Conservation (phyloP, 208 protist genomes). For the Trichomonas tenax region DNA sequence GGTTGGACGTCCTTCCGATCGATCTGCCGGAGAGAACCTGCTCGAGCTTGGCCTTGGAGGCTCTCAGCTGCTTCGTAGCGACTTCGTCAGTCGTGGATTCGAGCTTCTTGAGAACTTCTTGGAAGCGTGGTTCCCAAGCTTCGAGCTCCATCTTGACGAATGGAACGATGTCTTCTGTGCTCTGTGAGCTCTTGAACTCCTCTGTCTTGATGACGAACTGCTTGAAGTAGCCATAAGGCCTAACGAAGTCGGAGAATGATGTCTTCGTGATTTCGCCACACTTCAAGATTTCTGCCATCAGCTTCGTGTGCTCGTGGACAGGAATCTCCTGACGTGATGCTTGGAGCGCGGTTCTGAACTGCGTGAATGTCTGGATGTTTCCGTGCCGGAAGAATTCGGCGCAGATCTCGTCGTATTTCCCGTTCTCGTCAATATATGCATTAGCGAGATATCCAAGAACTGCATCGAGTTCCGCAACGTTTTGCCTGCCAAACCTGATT, state of each 20-base stretch:
- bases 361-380: neutral
- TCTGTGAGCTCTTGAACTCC: neutral
- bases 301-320: neutral
- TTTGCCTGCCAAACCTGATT: neutral
- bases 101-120: neutral
- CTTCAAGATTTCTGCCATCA: neutral
- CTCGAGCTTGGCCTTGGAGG: neutral
- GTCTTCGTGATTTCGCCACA: neutral
- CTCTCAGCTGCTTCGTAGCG: neutral
- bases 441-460: neutral
- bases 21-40: neutral
- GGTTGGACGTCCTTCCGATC: neutral
- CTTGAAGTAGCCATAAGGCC: neutral
- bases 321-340: neutral
- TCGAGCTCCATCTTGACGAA: neutral
- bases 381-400: neutral
- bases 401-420: neutral
- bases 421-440: neutral
- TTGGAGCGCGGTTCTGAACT: neutral
- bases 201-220: neutral
- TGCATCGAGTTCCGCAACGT: neutral
- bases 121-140: neutral
- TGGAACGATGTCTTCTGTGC: neutral
- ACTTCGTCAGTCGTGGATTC: neutral
- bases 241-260: neutral